phyloP scores from a whole-genome alignment of 257 asterid species.

The Solanum verrucosum region DNA sequence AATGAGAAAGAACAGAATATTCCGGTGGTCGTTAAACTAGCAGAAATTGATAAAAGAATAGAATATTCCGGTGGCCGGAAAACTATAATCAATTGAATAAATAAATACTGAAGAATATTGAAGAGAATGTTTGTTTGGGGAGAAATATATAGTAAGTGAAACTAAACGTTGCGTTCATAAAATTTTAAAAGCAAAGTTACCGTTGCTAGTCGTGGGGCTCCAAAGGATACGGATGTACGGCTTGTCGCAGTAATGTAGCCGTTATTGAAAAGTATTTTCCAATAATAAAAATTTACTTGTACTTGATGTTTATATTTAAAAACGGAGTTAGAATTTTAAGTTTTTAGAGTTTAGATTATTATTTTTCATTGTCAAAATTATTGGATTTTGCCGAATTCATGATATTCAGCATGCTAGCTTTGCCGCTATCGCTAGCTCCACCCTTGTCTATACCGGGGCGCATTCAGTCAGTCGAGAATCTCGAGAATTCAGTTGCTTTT shows the following conservation, averaged over 20 bases:
- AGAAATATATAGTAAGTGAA: constrained; percentile 8
- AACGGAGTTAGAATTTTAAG: rapidly evolving
- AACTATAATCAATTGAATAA: not conserved
- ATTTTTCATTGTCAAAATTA: too few species aligned
- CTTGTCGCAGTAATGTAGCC: constrained; percentile 16
- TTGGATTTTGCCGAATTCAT: too few species aligned
- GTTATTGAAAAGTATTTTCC: constrained; percentile 4
- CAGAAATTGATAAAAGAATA: not conserved
- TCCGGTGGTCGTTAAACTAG: constrained; percentile 3
- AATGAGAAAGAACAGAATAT: not conserved
- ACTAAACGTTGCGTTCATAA: constrained; percentile 34
- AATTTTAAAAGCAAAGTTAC: constrained; percentile 13
- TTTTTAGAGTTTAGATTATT: not conserved
- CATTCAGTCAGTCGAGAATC: too few species aligned
- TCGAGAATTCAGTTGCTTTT: too few species aligned
- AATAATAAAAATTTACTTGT: not conserved
- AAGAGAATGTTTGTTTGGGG: not conserved
- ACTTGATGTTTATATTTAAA: not conserved
- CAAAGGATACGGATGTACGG: not conserved
- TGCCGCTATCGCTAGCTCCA: too few species aligned
- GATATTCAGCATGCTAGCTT: too few species aligned
- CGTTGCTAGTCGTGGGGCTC: constrained; percentile 29
- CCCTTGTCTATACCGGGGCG: too few species aligned
- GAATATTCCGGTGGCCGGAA: constrained; percentile 14
- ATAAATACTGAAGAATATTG: not conserved